Base-by-base conservation (phyloP, 2,329 filamentous ascomycete species). In the Monascus ruber region DNA sequence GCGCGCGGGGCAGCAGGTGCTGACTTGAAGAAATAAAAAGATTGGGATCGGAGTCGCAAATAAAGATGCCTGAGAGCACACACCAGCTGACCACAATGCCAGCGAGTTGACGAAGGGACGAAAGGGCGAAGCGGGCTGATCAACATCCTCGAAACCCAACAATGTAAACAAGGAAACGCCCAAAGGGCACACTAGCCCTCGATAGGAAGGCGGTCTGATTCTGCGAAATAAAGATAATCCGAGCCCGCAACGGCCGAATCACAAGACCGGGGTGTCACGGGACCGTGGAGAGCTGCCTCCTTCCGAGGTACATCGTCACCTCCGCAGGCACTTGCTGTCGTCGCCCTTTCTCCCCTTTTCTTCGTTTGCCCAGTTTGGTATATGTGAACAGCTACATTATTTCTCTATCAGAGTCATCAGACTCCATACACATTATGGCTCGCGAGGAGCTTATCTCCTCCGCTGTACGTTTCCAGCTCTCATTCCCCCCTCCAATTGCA, bases 361-460 rank as follows among this genome's bases (percentile, higher is more conserved):
- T 38, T 41, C 31, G 35, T 36, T 40, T 43, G 47, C 28, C n/a
- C 34, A 17, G 26, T 28, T 33, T 39, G 36, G 33, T 38, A 24
- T 9, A 27, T 35, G 7, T 32, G 27, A 29, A 29, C 17, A 37
- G 31, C 24, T 29, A 29, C 29, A n/a, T n/a, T n/a, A n/a, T 24
- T 26, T 7, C 10, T n/a, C 26, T 8, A 31, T 31, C 29, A 31
- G 8, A 31, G 29, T 31, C 11, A 31, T 11, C 8, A 31, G 29
- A 31, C 29, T 31, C 11, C 29, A 8, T 31, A 8, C 29, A 17
- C 17, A 89, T 79, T 72, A 81, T 88, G 71, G 86, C 94, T 70
- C 86, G 91, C 60, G 89, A 96, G 77, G 89, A 96, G 62, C 72
- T 95, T 48, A 78, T 94, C 55, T 73, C 79, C 51, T 94, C 87